These are phyloP conservation scores for Pichia sp. DNA, from an alignment of 1,139 yeast genomes.

Conservation along the genomic window DNA sequence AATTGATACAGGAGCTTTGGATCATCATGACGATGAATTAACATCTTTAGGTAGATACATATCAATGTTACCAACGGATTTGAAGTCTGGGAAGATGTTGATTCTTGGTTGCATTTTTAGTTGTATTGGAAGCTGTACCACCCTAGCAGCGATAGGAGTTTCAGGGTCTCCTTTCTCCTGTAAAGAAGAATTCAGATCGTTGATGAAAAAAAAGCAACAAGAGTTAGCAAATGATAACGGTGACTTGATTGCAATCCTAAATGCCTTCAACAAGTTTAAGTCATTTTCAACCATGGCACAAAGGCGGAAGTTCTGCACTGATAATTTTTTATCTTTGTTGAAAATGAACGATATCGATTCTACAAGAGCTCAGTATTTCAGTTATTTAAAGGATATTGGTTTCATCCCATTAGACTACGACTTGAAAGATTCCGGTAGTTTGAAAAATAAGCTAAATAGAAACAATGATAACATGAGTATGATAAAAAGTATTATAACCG, in stretches of 20 bases:
- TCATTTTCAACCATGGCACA: constrained; percentile 21
- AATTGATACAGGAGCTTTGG: constrained; percentile 66
- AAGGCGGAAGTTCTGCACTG: constrained; percentile 48
- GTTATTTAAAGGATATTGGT: constrained; percentile 67
- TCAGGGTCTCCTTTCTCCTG: constrained; percentile 67
- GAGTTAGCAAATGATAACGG: constrained; percentile 46
- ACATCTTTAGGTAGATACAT: constrained; percentile 79
- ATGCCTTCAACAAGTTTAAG: constrained; percentile 50
- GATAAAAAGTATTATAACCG: constrained; percentile 63
- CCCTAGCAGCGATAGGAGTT: constrained; percentile 69
- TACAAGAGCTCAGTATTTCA: constrained; percentile 58
- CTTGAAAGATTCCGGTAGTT: constrained; percentile 17
- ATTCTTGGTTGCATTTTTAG: constrained; percentile 79
- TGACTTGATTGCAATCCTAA: constrained; percentile 62
- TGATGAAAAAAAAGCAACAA: constrained; percentile 46
- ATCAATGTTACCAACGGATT: constrained; percentile 78
- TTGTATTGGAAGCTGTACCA: constrained; percentile 66
- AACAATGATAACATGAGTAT: constrained; percentile 45
- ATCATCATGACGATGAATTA: constrained; percentile 37
- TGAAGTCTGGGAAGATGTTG: constrained; percentile 75
- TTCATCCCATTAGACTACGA: constrained; percentile 51
- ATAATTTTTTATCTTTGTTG: constrained; percentile 54
- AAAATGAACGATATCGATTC: constrained; percentile 67
- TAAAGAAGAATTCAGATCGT: constrained; percentile 55
- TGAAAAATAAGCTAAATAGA: constrained; percentile 31